Conservation (phyloP, 2,329 filamentous ascomycete genomes). For the Ophiostoma tasmaniense region DNA sequence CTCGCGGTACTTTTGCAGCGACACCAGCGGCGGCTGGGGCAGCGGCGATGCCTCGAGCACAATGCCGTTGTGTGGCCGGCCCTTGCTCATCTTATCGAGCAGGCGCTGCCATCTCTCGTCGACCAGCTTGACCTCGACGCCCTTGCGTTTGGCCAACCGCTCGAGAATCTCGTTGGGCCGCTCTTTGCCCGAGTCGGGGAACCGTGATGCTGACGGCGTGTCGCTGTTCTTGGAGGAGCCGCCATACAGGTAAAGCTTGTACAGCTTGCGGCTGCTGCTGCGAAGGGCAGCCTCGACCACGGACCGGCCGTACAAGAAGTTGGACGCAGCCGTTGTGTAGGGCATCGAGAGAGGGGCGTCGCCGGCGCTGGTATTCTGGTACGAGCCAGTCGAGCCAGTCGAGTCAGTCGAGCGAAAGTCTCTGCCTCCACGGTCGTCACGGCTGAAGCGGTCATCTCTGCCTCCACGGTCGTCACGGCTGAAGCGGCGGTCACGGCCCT, state of each 20-base stretch:
- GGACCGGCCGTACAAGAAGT: conserved; percentile 81
- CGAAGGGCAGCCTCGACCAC: conserved; percentile 68
- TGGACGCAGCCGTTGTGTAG: conserved; percentile 76
- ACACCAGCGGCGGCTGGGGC: conserved; percentile 58
- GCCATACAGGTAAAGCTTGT: conserved; percentile 72
- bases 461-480: neutral
- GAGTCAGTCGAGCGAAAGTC: too few species aligned
- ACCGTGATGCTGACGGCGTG: neutral
- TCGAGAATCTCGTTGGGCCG: conserved; percentile 26
- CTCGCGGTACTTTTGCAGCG: conserved; percentile 43
- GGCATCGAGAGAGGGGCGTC: conserved; percentile 25
- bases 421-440: too few species aligned
- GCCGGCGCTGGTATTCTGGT: neutral
- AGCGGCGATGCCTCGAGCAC: conserved; percentile 81
- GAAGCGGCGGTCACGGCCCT: neutral
- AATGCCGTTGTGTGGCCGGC: conserved; percentile 82
- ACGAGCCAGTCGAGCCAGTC: neutral
- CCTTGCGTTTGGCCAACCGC: conserved; percentile 38
- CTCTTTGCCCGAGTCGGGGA: neutral
- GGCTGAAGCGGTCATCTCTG: too few species aligned
- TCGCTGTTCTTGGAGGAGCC: conserved; percentile 45
- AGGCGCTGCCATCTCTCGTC: conserved; percentile 53
- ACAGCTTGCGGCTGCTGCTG: conserved; percentile 58
- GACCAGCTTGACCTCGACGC: conserved; percentile 51
- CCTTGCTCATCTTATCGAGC: conserved; percentile 74